A percentile compares a stretch with the other conserved stretches of the same genome.
Conservation (phyloP, 345 rosid species). For the Anastatica hierochuntica region DNA sequence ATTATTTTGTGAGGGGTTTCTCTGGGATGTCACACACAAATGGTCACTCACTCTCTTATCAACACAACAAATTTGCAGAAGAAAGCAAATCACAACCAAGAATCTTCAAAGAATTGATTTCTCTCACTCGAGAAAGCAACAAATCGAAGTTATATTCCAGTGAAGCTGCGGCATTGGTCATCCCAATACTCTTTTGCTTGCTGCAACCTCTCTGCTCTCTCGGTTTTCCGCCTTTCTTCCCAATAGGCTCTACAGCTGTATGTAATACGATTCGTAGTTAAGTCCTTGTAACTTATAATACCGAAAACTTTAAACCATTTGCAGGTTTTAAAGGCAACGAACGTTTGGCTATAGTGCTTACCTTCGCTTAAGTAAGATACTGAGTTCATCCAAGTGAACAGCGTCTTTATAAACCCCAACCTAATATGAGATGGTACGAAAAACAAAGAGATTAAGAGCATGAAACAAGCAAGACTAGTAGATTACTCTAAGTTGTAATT, state of each 20-base stretch:
- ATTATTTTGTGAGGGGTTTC: too few species aligned
- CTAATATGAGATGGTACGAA: slow-evolving; percentile 22
- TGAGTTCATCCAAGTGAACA: slow-evolving; percentile 79
- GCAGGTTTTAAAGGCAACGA: too few species aligned
- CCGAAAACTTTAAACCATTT: neutral
- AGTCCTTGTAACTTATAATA: neutral
- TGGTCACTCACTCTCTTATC: neutral
- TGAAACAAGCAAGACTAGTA: neutral
- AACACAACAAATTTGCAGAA: neutral
- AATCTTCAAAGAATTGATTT: too few species aligned
- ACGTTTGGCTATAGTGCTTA: slow-evolving; percentile 11
- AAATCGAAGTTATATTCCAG: slow-evolving; percentile 35
- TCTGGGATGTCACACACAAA: too few species aligned
- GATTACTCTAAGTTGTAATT: neutral
- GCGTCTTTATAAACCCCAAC: slow-evolving; percentile 52
- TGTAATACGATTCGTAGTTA: neutral
- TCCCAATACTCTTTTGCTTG: slow-evolving; percentile 90
- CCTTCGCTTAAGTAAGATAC: slow-evolving; percentile 57
- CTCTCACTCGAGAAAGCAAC: neutral
- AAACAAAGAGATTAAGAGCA: neutral
- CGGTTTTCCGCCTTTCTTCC: slow-evolving; percentile 55
- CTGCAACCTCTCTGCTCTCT: slow-evolving; percentile 57
- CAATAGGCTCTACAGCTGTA: slow-evolving; percentile 69
- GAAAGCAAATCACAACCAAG: neutral
- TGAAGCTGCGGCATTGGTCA: slow-evolving; percentile 53